phyloP scores from a whole-genome alignment of 1,284 basidiomycete genomes.

The Amylostereum areolatum region DNA sequence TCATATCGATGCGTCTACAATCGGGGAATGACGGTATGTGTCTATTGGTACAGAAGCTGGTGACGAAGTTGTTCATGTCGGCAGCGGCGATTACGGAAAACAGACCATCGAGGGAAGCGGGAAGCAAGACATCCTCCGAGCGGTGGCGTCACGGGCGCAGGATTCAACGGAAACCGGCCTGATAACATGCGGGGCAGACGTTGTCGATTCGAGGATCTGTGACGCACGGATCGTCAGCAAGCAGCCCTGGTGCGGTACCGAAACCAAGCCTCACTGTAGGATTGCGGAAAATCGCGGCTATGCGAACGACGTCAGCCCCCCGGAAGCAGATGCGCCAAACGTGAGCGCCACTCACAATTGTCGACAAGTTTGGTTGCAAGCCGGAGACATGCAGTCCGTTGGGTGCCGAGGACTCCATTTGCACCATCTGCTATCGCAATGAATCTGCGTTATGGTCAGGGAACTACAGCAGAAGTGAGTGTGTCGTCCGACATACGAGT shows the following conservation, averaged over 20 bases:
- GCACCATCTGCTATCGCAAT: conserved; percentile 58
- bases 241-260: no score
- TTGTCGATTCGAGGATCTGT: conserved; percentile 27
- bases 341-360: conserved; percentile 54
- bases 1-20: no score
- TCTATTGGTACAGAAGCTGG: no score
- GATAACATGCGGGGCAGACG: conserved; percentile 33
- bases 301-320: conserved; percentile 4
- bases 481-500: conserved; percentile 33
- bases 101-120: no score
- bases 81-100: no score
- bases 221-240: neutral
- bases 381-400: conserved; percentile 45
- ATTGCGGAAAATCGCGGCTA: conserved; percentile 67
- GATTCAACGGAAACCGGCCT: neutral
- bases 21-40: no score
- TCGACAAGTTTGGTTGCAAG: conserved; percentile 64
- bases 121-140: no score
- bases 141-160: no score
- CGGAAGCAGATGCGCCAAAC: conserved; percentile 1
- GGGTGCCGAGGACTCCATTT: conserved; percentile 67
- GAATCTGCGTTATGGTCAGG: conserved; percentile 32
- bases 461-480: conserved; percentile 10
- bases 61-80: no score
- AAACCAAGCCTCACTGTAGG: conserved; percentile 36